Base-by-base conservation (phyloP, 2,329 filamentous ascomycete genomes). In the Fusarium nematophilum region DNA sequence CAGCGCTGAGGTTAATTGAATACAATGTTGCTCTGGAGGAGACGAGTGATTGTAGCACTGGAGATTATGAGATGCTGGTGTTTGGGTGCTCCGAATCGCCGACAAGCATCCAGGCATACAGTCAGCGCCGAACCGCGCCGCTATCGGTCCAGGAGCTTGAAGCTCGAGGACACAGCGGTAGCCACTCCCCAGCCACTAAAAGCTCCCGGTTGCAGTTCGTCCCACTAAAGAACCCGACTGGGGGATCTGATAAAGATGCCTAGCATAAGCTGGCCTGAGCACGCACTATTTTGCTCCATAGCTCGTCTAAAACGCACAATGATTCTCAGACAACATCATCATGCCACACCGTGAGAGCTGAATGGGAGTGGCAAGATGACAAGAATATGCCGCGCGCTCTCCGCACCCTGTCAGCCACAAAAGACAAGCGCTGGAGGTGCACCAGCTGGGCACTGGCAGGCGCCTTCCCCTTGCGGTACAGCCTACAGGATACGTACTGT, bases 401-500 rank as follows among this genome's bases (percentile, higher is more conserved):
- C 49, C 11, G 21, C 54, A 45, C 39, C 9, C 34, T 25, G 33
- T 60, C 55, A 64, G 61, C 59, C 59, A 57, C 36, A 53, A n/a
- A n/a, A 33, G 30, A 31, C 37, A 17, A 39, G 37, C 18, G 38
- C 42, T 48, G 39, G 26, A 42, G 11, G 36, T 49, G 49, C 45
- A 64, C 45, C 14, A 44, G 43, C 11, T 37, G n/a, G n/a, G 14
- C 18, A n/a, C 4, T 7, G 15, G 34, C 42, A 42, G 42, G 46
- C 40, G 52, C 40, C 31, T 64, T 57, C 57, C 57, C 29, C 44
- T 46, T 45, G 14, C 39, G 38, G 60, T 13, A 46, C 57, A 62
- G 57, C 48, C 61, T 14, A 39, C 10, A 11, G 25, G 31, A 60
- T 65, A 67, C 66, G 59, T 67, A 65, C 56, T 56, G 6, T 45